A percentile compares a stretch with the other conserved stretches of the same genome.
These are phyloP conservation scores for Lasiosphaeria hispida DNA, from an alignment of 495 filamentous ascomycete species.

Conservation along the genomic window DNA sequence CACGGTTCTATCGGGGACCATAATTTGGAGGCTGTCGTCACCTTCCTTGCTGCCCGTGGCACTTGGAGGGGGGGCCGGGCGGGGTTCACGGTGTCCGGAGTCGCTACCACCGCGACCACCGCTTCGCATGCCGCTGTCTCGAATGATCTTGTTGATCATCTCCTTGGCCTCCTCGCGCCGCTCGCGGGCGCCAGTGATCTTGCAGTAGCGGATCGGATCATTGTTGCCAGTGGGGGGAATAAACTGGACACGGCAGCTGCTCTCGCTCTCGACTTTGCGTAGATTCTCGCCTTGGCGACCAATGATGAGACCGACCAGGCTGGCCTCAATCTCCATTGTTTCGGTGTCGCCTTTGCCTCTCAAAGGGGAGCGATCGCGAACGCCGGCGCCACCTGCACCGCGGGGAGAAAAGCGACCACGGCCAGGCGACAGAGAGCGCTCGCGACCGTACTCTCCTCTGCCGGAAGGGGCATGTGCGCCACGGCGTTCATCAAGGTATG, in stretches of 20 bases:
- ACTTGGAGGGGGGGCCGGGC: slow-evolving; percentile 20
- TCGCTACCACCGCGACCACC: slow-evolving; percentile 35
- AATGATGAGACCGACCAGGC: slow-evolving; percentile 78
- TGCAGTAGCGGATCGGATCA: slow-evolving; percentile 69
- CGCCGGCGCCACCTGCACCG: slow-evolving; percentile 31
- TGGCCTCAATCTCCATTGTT: slow-evolving; percentile 71
- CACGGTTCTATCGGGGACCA: slow-evolving; percentile 86
- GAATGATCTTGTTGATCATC: slow-evolving; percentile 77
- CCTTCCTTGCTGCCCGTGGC: slow-evolving; percentile 61
- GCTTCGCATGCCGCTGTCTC: slow-evolving; percentile 69
- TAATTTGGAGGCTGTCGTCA: slow-evolving; percentile 76
- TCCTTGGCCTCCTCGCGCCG: slow-evolving; percentile 67
- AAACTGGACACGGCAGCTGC: slow-evolving; percentile 76
- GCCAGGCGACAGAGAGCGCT: slow-evolving; percentile 62
- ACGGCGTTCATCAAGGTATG: slow-evolving; percentile 74
- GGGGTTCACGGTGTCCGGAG: slow-evolving; percentile 18
- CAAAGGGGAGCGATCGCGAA: slow-evolving; percentile 55
- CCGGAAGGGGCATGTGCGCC: slow-evolving; percentile 37
- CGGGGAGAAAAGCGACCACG: slow-evolving; percentile 53
- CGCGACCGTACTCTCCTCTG: slow-evolving; percentile 50
- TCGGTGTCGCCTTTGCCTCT: slow-evolving; percentile 57
- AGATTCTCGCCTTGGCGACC: slow-evolving; percentile 80
- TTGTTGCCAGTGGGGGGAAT: slow-evolving; percentile 64
- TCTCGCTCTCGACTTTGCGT: slow-evolving; percentile 71
- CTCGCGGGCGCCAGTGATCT: slow-evolving; percentile 66